Conservation (phyloP, 2,329 filamentous ascomycete genomes). For the Fusarium solani-melongenae region DNA sequence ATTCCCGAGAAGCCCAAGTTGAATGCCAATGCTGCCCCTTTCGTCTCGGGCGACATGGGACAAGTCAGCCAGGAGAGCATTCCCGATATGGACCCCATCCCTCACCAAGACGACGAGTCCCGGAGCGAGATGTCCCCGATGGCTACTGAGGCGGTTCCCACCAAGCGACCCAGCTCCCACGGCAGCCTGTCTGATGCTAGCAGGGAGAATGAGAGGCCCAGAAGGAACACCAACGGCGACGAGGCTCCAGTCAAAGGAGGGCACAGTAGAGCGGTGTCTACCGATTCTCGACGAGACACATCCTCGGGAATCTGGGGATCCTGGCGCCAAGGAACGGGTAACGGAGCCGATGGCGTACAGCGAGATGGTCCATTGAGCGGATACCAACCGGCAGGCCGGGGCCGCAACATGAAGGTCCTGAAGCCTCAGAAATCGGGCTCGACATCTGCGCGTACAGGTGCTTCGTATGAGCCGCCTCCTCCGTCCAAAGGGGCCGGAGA, state of each 20-base stretch:
- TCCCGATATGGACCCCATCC: slow-evolving; percentile 18
- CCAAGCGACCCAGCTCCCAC: slow-evolving; percentile 49
- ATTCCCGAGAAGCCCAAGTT: slow-evolving; percentile 66
- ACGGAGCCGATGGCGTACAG: slow-evolving; percentile 63
- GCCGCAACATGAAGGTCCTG: slow-evolving; percentile 88
- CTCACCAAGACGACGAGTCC: slow-evolving; percentile 42
- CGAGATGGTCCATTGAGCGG: slow-evolving; percentile 68
- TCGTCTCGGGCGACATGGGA: slow-evolving; percentile 51
- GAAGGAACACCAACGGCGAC: slow-evolving; percentile 33
- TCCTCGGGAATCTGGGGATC: slow-evolving; percentile 74
- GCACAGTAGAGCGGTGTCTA: slow-evolving; percentile 28
- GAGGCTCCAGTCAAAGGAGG: slow-evolving; percentile 44
- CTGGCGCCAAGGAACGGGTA: slow-evolving; percentile 71
- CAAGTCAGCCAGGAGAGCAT: slow-evolving; percentile 34
- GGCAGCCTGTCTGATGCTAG: slow-evolving; percentile 56
- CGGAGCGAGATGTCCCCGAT: slow-evolving; percentile 50
- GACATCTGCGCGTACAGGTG: slow-evolving; percentile 60
- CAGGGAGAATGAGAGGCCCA: slow-evolving; percentile 55
- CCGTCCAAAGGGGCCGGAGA: slow-evolving; percentile 60
- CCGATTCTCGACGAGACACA: slow-evolving; percentile 57
- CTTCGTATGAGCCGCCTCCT: slow-evolving; percentile 63
- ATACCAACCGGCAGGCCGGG: slow-evolving; percentile 75
- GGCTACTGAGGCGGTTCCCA: slow-evolving; percentile 48
- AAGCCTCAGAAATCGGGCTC: slow-evolving; percentile 78
- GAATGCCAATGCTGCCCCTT: slow-evolving; percentile 63